Evolutionary conservation across 768 basidiomycete genomes (phyloP).

Genomic region (Lyophyllum semitale): DNA sequence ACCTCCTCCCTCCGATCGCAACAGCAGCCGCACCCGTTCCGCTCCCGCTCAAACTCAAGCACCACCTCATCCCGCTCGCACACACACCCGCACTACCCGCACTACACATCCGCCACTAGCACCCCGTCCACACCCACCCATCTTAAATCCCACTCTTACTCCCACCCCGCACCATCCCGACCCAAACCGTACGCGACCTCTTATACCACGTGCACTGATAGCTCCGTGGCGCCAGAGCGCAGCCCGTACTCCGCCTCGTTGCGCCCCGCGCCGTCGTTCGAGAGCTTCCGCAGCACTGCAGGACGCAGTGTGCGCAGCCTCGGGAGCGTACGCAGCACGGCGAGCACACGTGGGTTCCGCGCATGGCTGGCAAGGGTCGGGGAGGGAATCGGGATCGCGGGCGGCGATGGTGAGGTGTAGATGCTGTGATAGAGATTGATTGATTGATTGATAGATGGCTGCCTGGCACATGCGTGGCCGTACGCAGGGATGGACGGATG

Average conservation of each 20-base stretch:
- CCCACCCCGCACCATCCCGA: neutral
- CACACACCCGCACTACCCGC: neutral
- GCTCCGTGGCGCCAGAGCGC: neutral
- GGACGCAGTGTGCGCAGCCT: constrained; percentile 46
- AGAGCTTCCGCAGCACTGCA: constrained; percentile 47
- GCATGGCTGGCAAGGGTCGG: constrained; percentile 41
- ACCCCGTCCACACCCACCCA: constrained; percentile 5
- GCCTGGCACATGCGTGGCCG: neutral
- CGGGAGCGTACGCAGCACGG: constrained; percentile 43
- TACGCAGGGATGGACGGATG: neutral
- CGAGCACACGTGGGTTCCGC: constrained; percentile 39
- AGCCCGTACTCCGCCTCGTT: constrained; percentile 20
- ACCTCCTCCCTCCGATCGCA: constrained; percentile 16
- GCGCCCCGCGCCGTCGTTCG: constrained; percentile 42
- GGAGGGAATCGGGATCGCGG: constrained; percentile 17
- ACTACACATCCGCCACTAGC: constrained; percentile 4
- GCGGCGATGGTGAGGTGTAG: neutral
- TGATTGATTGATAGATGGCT: neutral
- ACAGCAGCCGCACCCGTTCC: neutral
- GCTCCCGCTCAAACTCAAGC: constrained; percentile 14
- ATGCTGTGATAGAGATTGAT: neutral
- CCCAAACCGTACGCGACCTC: neutral
- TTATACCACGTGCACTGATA: neutral
- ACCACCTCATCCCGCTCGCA: constrained; percentile 6
- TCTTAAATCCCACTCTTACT: constrained; percentile 11